These are phyloP conservation scores for Mucor saturninus DNA, from an alignment of 371 early-diverging fungal genomes.

Conservation along the genomic window DNA sequence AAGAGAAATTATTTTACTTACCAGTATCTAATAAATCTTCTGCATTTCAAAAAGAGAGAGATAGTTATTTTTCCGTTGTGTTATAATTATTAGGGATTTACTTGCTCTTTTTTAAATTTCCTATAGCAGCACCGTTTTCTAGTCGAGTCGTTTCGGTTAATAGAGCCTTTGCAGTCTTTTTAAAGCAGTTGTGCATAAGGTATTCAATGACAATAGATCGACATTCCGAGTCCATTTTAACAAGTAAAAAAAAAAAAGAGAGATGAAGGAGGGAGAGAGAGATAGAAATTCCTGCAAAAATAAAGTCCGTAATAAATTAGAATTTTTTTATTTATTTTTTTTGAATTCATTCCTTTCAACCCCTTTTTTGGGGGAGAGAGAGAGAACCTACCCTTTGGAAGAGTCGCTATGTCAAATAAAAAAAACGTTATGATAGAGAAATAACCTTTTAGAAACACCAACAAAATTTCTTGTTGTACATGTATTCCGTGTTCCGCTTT, in stretches of 20 bases:
- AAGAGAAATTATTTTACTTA: not conserved
- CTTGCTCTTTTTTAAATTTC: constrained; percentile 9
- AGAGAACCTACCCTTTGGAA: too few relatives aligned
- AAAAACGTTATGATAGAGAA: too few relatives aligned
- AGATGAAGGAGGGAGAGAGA: constrained; percentile 4
- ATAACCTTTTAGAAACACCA: not conserved
- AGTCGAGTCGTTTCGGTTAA: constrained; percentile 49
- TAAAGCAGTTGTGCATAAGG: constrained; percentile 64
- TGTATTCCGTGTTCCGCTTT: constrained; percentile 14
- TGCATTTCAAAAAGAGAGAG: too few relatives aligned
- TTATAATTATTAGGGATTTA: not conserved
- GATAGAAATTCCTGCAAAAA: constrained; percentile 1
- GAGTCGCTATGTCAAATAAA: too few relatives aligned
- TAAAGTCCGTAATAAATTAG: not conserved
- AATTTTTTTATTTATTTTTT: not conserved
- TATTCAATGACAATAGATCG: constrained; percentile 51
- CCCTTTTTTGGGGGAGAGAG: too few relatives aligned
- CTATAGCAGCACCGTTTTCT: constrained; percentile 8
- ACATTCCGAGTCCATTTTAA: constrained; percentile 29
- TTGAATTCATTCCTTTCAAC: too few relatives aligned
- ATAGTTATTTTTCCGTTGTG: not conserved
- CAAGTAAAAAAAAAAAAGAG: not conserved
- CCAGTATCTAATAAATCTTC: constrained; percentile 1
- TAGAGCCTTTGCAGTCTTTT: constrained; percentile 66
- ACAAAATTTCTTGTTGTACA: constrained; percentile 1